Base-by-base conservation (phyloP, 2,329 filamentous ascomycete species). In the Achaetomium macrosporum region DNA sequence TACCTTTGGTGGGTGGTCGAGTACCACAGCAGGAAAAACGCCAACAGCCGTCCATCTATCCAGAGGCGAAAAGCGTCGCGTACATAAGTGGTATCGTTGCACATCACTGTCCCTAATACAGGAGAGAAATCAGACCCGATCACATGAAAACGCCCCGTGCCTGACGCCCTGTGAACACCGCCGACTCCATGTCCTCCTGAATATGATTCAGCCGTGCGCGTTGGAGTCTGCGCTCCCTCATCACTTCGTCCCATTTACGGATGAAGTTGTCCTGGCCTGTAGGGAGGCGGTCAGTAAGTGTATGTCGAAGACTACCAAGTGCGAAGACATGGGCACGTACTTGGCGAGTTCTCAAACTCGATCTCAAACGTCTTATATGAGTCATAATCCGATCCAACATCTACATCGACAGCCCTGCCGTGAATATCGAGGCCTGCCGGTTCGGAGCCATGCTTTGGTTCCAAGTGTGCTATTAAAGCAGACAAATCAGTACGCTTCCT, bases 361-460 rank as follows among this genome's bases (percentile, higher is more conserved):
- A 66, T 63, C 49, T 66, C 63, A 42, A 65, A 63, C 37, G 61
- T 65, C 57, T 65, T 64, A 50, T 65, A 66, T 13, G 64, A 53
- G 19, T 62, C 60, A 47, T 61, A 66, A 1, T 53, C 56, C 13
- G 58, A 55, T 12, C 60, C 62, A 12, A 62, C 45, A 19, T 66
- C 63, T 9, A 58, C 55, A 33, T 65, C 58, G 10, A 56, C 56
- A 5, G 56, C 45, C 42, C 58, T 57, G 30, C 64, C 63, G 33
- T 61, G 56, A 15, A 65, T 65, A 39, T 63, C 59, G 2, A 65
- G 41, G 2, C 56, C 63, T 9, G 63, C 63, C 8, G 56, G 53
- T 39, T 66, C 63, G 2, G 54, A 47, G 1, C 53, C 59, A 12
- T 54, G 51, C 20, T 55, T 60, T 11, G 52, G 51, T 29, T 61